phyloP scores from a whole-genome alignment of 768 basidiomycete genomes.

The Macrolepiota albuminosa region DNA sequence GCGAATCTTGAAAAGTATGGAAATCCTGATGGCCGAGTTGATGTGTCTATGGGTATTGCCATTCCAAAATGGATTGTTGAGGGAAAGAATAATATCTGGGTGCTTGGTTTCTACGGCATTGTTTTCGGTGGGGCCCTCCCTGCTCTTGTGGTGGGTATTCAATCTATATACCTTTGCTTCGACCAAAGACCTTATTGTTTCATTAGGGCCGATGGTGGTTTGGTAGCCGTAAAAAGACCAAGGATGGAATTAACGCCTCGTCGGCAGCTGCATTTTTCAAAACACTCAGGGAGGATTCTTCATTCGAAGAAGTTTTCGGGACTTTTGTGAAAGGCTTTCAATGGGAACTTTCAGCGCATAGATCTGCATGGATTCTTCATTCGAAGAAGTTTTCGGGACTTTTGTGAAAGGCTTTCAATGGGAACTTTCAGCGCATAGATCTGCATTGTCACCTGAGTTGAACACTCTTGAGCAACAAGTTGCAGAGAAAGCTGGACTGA shows the following conservation, averaged over 20 bases:
- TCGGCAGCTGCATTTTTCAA: conserved; percentile 91
- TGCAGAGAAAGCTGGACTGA: conserved; percentile 39
- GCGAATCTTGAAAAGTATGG: conserved; percentile 87
- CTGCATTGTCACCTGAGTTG: conserved; percentile 32
- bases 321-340: conserved; percentile 63
- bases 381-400: conserved; percentile 67
- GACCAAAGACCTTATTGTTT: not conserved
- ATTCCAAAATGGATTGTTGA: conserved; percentile 93
- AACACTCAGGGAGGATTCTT: conserved; percentile 72
- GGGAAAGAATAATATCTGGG: conserved; percentile 86
- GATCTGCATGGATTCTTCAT: conserved; percentile 46
- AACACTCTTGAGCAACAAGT: conserved; percentile 50
- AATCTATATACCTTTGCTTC: not conserved
- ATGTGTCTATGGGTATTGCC: conserved; percentile 91
- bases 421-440: conserved; percentile 38
- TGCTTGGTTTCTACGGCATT: conserved; percentile 82
- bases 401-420: conserved; percentile 63
- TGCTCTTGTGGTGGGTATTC: conserved; percentile 60
- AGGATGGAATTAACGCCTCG: conserved; percentile 80
- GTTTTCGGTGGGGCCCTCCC: conserved; percentile 88
- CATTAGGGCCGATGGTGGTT: conserved; percentile 94
- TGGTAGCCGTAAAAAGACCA: conserved; percentile 81
- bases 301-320: conserved; percentile 65
- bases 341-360: conserved; percentile 43
- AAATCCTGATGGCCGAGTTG: conserved; percentile 96